Evolutionary conservation across 148 eudicot genomes (phyloP).

Genomic region (Nepenthes mirabilis): DNA sequence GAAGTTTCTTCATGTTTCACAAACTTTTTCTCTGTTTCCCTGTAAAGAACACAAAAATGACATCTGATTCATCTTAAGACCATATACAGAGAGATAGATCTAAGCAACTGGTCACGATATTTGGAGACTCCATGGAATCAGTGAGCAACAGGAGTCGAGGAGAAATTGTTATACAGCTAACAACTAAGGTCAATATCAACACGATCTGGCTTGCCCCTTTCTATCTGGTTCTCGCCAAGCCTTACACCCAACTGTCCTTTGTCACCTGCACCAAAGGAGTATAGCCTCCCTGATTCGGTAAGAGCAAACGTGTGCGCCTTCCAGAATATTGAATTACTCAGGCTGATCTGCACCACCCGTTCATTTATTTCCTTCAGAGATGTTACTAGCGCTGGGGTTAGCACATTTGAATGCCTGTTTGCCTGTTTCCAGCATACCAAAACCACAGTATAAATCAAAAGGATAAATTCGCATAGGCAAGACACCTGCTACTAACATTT

Average conservation of each 20-base stretch:
- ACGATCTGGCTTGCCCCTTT: constrained; percentile 45
- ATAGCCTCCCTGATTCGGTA: constrained; percentile 71
- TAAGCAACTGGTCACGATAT: too few relatives aligned
- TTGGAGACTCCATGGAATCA: too few relatives aligned
- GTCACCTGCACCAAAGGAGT: constrained; percentile 80
- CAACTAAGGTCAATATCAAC: constrained; percentile 47
- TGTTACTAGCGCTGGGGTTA: constrained; percentile 56
- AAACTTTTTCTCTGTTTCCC: not conserved
- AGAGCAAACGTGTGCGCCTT: constrained; percentile 85
- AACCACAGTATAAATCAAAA: not conserved
- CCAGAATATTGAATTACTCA: constrained; percentile 59
- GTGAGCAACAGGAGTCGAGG: too few relatives aligned
- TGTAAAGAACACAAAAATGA: too few relatives aligned
- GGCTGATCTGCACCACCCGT: constrained; percentile 74
- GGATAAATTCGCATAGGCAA: not conserved
- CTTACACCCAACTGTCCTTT: constrained; percentile 81
- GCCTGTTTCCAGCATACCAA: constrained; percentile 22
- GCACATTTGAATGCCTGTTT: constrained; percentile 48
- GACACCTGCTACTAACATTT: not conserved
- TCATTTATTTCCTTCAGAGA: constrained; percentile 53
- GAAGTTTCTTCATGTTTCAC: not conserved
- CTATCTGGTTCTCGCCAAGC: constrained; percentile 47
- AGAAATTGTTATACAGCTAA: not conserved
- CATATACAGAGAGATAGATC: too few relatives aligned
- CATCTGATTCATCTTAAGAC: too few relatives aligned